These are phyloP conservation scores for Komagataella populi DNA, from an alignment of 805 yeast species.

Conservation along the genomic window DNA sequence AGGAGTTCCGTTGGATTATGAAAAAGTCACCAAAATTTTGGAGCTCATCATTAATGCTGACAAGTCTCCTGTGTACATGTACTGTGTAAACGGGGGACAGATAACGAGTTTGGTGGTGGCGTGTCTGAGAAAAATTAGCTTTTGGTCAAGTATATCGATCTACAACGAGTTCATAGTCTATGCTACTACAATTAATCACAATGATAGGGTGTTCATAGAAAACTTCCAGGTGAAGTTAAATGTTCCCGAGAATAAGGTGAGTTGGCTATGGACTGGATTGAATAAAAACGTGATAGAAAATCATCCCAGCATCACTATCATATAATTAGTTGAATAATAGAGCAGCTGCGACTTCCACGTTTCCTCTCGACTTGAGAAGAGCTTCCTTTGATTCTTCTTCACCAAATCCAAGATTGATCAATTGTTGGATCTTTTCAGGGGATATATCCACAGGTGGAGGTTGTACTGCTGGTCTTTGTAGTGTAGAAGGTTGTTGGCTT, in stretches of 20 bases:
- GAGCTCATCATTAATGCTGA: constrained; percentile 44
- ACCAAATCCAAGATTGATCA: constrained; percentile 62
- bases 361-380: constrained; percentile 52
- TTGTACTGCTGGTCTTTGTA: constrained; percentile 1
- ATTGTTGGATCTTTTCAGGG: constrained; percentile 21
- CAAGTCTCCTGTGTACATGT: constrained; percentile 63
- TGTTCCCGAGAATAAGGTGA: constrained; percentile 36
- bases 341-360: constrained; percentile 80
- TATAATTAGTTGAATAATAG: constrained; percentile 29
- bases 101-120: constrained; percentile 77
- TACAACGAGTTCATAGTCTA: constrained; percentile 73
- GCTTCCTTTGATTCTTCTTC: constrained; percentile 53
- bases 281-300: constrained; percentile 40
- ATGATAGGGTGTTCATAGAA: constrained; percentile 77
- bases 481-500: background rate
- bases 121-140: constrained; percentile 66
- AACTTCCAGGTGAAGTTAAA: constrained; percentile 54
- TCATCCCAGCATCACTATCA: constrained; percentile 28
- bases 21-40: constrained; percentile 46
- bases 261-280: constrained; percentile 58
- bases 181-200: constrained; percentile 64
- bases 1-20: constrained; percentile 66
- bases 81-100: constrained; percentile 84
- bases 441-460: constrained; percentile 9
- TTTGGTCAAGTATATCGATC: constrained; percentile 85